phyloP scores from a whole-genome alignment of 768 basidiomycete genomes.

The Boletus coccyginus region DNA sequence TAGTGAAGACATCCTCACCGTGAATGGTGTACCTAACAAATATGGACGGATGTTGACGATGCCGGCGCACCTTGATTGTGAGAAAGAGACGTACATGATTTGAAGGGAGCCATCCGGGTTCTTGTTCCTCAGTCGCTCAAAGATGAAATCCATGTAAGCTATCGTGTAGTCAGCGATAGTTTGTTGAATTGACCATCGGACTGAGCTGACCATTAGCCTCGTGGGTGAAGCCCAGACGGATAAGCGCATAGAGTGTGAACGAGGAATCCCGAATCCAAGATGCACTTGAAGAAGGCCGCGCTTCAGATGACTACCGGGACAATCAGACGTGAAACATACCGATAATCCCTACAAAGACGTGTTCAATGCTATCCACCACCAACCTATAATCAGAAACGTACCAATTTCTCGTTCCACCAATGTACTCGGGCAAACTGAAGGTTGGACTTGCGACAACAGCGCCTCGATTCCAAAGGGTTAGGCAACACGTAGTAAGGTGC shows the following conservation, averaged over 20 bases:
- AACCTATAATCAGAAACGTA: conserved; percentile 28
- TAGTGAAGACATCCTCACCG: conserved; percentile 40
- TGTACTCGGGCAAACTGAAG: conserved; percentile 89
- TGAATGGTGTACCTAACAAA: conserved; percentile 76
- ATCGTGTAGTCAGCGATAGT: neutral
- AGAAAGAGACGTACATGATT: conserved; percentile 61
- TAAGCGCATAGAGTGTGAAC: conserved; percentile 92
- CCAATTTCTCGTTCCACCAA: conserved; percentile 91
- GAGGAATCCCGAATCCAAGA: conserved; percentile 94
- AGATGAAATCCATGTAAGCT: conserved; percentile 93
- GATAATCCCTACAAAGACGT: conserved; percentile 52
- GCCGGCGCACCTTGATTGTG: neutral
- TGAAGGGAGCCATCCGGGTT: conserved; percentile 91
- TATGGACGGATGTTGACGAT: neutral
- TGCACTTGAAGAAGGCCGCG: conserved; percentile 40
- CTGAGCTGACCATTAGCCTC: conserved; percentile 84
- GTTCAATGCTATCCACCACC: neutral
- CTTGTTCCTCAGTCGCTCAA: conserved; percentile 74
- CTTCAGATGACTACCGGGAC: neutral
- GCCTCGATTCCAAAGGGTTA: conserved; percentile 38
- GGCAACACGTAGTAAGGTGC: neutral
- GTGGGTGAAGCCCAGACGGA: conserved; percentile 90
- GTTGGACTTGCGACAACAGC: conserved; percentile 95
- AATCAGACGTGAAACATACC: conserved; percentile 33
- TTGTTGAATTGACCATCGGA: neutral